Evolutionary conservation across 2,329 filamentous ascomycete genomes (phyloP).

Genomic region (Alternaria arbusti): DNA sequence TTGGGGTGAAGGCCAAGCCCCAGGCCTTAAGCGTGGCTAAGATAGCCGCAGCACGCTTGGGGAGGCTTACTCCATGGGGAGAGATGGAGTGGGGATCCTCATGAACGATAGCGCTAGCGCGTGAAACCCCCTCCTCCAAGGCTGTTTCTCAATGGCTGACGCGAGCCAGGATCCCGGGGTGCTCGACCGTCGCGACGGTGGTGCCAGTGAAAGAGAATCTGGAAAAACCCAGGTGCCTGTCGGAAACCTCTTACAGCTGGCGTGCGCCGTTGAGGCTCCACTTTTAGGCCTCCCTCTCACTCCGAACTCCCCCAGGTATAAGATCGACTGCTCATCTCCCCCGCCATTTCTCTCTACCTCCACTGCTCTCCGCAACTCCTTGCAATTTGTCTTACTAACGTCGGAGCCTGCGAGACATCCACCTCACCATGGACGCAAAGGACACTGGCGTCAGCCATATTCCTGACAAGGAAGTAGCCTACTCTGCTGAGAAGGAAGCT

Average conservation of each 20-base stretch:
- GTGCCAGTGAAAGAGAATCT: not conserved
- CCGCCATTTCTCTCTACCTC: slow-evolving; percentile 1
- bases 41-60: slow-evolving; percentile 7
- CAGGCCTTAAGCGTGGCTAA: slow-evolving; percentile 8
- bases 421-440: slow-evolving; percentile 10
- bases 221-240: not conserved
- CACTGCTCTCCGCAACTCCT: not conserved
- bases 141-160: slow-evolving; percentile 3
- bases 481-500: not conserved
- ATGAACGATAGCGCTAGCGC: slow-evolving; percentile 8
- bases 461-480: slow-evolving; percentile 6
- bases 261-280: slow-evolving; percentile 11
- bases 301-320: slow-evolving; percentile 6
- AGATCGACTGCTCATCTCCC: slow-evolving; percentile 6
- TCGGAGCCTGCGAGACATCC: not conserved
- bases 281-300: slow-evolving; percentile 14
- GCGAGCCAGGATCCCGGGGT: slow-evolving; percentile 3
- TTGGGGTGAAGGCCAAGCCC: slow-evolving; percentile 3
- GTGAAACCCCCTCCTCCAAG: slow-evolving; percentile 6
- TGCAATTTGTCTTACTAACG: not conserved
- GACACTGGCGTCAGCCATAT: not conserved
- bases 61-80: slow-evolving; percentile 14
- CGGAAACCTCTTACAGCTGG: slow-evolving; percentile 6
- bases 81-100: slow-evolving; percentile 7
- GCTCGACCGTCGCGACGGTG: not conserved